Conservation (phyloP, 345 rosid species). For the Populus euphratica region DNA sequence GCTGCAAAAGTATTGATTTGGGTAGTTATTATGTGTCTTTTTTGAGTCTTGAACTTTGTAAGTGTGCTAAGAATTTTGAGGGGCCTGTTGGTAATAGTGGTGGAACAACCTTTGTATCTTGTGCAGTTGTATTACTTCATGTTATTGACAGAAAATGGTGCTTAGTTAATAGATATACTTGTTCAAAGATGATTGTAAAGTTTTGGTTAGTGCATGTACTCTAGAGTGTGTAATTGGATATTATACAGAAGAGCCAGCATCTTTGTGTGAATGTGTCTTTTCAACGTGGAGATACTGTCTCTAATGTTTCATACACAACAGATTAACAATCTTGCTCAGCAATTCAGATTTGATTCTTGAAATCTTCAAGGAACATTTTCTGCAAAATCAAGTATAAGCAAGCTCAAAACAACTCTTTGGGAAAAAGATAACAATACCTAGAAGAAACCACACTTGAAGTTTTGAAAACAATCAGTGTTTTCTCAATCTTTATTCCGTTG, state of each 20-base stretch:
- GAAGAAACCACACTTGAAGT: no score
- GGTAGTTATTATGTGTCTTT: background rate
- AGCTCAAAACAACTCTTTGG: background rate
- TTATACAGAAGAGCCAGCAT: background rate
- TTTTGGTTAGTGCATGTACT: background rate
- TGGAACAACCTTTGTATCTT: conserved; percentile 4
- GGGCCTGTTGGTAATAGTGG: conserved; percentile 5
- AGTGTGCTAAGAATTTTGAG: conserved; percentile 5
- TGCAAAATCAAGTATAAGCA: background rate
- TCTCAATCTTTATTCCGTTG: background rate
- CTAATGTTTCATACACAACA: background rate
- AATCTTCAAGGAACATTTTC: background rate
- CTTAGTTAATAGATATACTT: background rate
- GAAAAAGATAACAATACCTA: background rate
- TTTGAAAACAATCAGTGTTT: background rate
- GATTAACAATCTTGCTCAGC: background rate
- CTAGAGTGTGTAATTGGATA: background rate
- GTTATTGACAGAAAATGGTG: background rate
- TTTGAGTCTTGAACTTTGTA: conserved; percentile 1
- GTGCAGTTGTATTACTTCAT: conserved; percentile 9
- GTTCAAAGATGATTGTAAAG: background rate
- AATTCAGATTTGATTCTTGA: background rate
- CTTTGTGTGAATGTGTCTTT: background rate
- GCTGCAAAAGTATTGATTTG: background rate
- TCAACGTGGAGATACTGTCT: background rate